phyloP scores from a whole-genome alignment of 2,329 filamentous ascomycete species.

The Macroventuria anomochaeta region DNA sequence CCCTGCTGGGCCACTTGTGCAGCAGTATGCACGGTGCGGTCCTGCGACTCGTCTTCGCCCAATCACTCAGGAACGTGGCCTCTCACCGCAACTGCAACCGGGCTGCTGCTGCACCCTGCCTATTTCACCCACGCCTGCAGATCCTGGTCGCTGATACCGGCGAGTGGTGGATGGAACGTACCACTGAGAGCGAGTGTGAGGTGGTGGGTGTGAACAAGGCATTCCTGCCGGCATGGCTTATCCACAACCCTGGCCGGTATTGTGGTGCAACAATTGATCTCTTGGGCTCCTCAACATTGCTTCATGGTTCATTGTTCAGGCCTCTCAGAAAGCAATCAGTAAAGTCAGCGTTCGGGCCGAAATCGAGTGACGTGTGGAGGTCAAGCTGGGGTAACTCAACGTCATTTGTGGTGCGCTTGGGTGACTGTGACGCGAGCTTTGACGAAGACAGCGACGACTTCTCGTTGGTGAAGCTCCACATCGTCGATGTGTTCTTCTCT shows the following conservation, averaged over 20 bases:
- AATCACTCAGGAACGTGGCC: constrained; percentile 49
- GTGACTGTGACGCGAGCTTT: constrained; percentile 5
- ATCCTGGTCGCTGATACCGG: constrained; percentile 13
- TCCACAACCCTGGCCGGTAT: neutral
- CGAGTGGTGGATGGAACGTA: neutral
- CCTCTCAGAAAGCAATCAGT: constrained; percentile 38
- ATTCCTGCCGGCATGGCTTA: neutral
- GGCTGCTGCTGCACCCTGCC: constrained; percentile 22
- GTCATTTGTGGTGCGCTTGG: constrained; percentile 9
- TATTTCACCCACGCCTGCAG: constrained; percentile 22
- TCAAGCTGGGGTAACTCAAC: constrained; percentile 31
- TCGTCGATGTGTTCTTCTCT: constrained; percentile 31
- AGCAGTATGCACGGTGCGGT: constrained; percentile 21
- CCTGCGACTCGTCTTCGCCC: constrained; percentile 30
- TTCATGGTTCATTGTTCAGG: constrained; percentile 25
- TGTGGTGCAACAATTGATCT: neutral
- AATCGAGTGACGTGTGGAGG: constrained; percentile 32
- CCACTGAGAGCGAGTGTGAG: constrained; percentile 1
- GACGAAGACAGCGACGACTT: constrained; percentile 25
- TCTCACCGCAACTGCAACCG: constrained; percentile 34
- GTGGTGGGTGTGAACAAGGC: neutral
- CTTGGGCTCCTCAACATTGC: neutral
- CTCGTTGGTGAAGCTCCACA: constrained; percentile 25
- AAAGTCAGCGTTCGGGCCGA: constrained; percentile 32
- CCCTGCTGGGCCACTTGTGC: constrained; percentile 14